Percentiles rank a stretch among this genome's conserved stretches.
Conservation (phyloP, 2,329 filamentous ascomycete species). For the Penicillium sp. region DNA sequence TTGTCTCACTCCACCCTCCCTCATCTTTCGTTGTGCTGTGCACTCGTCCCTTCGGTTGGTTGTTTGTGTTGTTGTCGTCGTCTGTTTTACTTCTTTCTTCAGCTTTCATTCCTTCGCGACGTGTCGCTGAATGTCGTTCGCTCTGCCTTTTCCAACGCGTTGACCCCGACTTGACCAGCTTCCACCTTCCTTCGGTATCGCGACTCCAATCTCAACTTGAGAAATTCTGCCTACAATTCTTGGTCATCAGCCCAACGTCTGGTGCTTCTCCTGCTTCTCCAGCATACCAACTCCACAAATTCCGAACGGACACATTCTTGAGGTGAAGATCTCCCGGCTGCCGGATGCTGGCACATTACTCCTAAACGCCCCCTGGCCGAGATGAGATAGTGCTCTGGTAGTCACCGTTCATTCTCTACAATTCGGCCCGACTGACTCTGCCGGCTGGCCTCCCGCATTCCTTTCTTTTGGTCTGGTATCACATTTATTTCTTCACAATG, state of each 20-base stretch:
- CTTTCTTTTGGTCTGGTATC: conserved; percentile 30
- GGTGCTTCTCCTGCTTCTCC: not conserved
- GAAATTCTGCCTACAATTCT: not conserved
- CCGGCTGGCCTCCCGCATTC: conserved; percentile 29
- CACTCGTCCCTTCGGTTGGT: conserved; percentile 16
- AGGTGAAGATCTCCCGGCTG: not conserved
- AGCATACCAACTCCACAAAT: not conserved
- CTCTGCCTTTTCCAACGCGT: not conserved
- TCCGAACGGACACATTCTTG: not conserved
- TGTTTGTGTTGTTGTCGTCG: not conserved
- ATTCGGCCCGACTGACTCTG: conserved; percentile 11
- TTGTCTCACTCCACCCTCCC: conserved; percentile 11
- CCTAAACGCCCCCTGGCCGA: conserved; percentile 4
- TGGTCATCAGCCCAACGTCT: not conserved
- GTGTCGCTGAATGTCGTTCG: conserved; percentile 11
- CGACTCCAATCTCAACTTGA: not conserved
- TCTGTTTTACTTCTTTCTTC: not conserved
- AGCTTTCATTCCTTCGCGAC: conserved; percentile 16
- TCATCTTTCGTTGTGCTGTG: conserved; percentile 21
- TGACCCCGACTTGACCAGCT: not conserved
- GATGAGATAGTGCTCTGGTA: conserved; percentile 41
- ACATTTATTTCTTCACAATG: conserved; percentile 53
- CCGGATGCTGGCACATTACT: conserved; percentile 2
- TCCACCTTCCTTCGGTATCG: not conserved
- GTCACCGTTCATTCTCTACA: conserved; percentile 26